Conservation (phyloP, 305 asterid species). For the Stenogyne calaminthoides region DNA sequence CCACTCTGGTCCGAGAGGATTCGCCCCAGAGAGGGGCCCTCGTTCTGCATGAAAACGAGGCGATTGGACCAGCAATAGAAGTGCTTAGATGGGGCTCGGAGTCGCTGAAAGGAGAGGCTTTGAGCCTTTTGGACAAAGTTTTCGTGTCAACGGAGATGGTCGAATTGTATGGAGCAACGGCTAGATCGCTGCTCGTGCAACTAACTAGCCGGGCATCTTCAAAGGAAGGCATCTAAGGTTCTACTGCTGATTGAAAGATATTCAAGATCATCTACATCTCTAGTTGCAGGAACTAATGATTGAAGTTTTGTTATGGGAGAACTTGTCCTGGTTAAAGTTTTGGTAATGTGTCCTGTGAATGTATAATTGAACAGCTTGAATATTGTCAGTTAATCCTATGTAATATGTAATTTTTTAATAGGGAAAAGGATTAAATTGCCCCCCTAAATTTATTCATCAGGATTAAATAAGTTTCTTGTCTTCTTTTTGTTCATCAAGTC, state of each 20-base stretch:
- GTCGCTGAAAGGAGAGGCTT: conserved; percentile 60
- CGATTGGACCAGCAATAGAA: conserved; percentile 45
- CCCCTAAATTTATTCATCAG: background rate
- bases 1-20: conserved; percentile 63
- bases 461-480: too few relatives aligned
- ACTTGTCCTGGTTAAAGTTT: background rate
- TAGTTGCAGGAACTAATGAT: conserved; percentile 37
- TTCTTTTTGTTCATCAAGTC: too few relatives aligned
- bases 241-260: conserved; percentile 55
- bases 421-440: background rate
- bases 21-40: conserved; percentile 56
- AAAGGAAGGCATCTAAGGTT: conserved; percentile 61
- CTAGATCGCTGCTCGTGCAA: conserved; percentile 44
- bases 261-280: conserved; percentile 54
- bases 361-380: background rate
- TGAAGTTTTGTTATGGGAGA: conserved; percentile 12
- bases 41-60: conserved; percentile 53
- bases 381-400: background rate
- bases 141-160: conserved; percentile 59
- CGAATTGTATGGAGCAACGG: conserved; percentile 48
- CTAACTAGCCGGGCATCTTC: conserved; percentile 64
- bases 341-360: background rate
- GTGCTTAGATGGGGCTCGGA: conserved; percentile 66
- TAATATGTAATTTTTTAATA: background rate
- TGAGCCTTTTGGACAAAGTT: conserved; percentile 54